Conservation (phyloP, 306 rosid genomes). For the Castanospermum australe region DNA sequence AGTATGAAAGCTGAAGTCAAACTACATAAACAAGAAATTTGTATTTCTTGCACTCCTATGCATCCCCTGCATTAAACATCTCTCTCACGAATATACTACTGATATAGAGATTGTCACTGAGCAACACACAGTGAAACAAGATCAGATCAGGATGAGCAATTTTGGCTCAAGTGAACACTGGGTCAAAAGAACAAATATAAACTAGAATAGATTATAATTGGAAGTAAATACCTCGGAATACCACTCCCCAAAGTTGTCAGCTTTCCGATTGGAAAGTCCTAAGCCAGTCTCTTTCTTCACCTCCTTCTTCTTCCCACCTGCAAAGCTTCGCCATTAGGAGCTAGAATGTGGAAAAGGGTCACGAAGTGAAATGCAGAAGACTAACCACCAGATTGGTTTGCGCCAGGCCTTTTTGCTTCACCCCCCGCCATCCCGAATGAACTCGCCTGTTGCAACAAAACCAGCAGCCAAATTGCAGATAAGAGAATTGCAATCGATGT, state of each 20-base stretch:
- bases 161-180: neutral
- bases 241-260: conserved; percentile 95
- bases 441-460: no score
- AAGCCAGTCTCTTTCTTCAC: conserved; percentile 95
- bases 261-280: conserved; percentile 74
- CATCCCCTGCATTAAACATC: no score
- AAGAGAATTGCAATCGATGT: no score
- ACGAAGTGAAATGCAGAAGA: no score
- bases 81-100: no score
- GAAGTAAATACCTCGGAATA: conserved; percentile 82
- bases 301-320: conserved; percentile 90
- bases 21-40: neutral
- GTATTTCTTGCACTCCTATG: no score
- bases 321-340: neutral
- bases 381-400: neutral
- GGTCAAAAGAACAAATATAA: neutral
- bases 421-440: neutral
- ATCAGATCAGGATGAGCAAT: neutral
- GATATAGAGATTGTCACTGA: no score
- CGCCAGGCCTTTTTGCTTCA: neutral
- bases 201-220: neutral
- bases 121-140: neutral
- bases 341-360: neutral
- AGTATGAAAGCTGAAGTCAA: neutral
- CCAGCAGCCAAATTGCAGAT: no score